A percentile compares a stretch with the other conserved stretches of the same genome.
Evolutionary conservation across 2,329 filamentous ascomycete species (phyloP).

Genomic region (Epichloe coenophiala): DNA sequence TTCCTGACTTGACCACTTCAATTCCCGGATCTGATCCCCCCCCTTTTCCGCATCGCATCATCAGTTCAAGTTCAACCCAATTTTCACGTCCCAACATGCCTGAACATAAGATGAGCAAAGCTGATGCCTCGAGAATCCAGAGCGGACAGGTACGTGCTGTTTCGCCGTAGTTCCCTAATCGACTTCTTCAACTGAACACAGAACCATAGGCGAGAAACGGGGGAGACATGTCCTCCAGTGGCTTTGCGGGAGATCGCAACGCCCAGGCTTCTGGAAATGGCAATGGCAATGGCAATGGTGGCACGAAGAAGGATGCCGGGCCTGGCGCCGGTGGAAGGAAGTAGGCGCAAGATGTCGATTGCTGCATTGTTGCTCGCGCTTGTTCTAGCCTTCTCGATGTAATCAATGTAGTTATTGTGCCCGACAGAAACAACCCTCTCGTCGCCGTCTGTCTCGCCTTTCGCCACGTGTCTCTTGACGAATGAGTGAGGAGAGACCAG

Average conservation of each 20-base stretch:
- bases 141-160: not conserved
- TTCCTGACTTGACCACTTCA: no score
- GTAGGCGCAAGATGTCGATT: no score
- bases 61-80: no score
- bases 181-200: no score
- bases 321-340: no score
- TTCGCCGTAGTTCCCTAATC: not conserved
- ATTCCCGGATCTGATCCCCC: not conserved
- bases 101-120: not conserved
- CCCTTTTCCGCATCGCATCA: not conserved
- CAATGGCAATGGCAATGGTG: no score
- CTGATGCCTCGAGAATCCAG: not conserved
- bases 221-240: not conserved
- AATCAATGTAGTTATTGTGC: no score
- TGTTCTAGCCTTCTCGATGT: no score
- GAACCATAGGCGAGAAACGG: not conserved
- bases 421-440: constrained; percentile 5
- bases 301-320: no score
- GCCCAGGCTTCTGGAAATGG: no score
- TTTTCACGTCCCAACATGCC: not conserved
- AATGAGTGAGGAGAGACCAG: constrained; percentile 12
- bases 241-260: constrained; percentile 3
- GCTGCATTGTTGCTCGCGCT: no score
- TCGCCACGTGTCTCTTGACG: constrained; percentile 14
- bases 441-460: constrained; percentile 12